These are phyloP conservation scores for Raphidocelis subcapitata DNA, from an alignment of 139 green algal species.

Conservation along the genomic window DNA sequence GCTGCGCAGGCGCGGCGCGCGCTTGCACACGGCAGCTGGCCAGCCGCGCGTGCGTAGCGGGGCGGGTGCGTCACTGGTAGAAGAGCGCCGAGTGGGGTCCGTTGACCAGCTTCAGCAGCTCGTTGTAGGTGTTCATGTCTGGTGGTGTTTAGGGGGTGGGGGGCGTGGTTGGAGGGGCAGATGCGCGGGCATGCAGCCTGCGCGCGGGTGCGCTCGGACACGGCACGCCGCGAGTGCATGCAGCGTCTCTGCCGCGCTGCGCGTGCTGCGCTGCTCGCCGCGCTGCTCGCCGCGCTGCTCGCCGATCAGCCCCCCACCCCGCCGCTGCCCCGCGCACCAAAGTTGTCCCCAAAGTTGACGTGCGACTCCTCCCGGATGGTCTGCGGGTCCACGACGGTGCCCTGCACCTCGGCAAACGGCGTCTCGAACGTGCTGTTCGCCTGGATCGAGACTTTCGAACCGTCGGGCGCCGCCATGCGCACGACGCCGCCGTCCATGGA, in stretches of 20 bases:
- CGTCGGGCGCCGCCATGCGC: slow-evolving; percentile 20
- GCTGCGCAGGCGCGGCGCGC: too few species aligned
- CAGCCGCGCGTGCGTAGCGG: too few species aligned
- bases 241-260: not conserved
- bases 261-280: not conserved
- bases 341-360: slow-evolving; percentile 53
- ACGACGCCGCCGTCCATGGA: not conserved
- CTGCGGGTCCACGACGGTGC: slow-evolving; percentile 52
- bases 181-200: not conserved
- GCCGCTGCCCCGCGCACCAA: slow-evolving; percentile 52
- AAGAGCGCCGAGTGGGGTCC: slow-evolving; percentile 48
- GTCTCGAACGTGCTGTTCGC: slow-evolving; percentile 26
- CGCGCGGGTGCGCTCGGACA: not conserved
- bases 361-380: slow-evolving; percentile 47
- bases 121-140: slow-evolving; percentile 74
- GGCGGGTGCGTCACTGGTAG: not conserved
- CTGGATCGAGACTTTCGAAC: slow-evolving; percentile 12
- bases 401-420: slow-evolving; percentile 58
- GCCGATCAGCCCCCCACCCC: not conserved
- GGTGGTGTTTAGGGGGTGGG: not conserved
- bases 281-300: not conserved
- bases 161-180: not conserved
- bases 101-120: slow-evolving; percentile 64
- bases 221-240: not conserved
- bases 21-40: too few species aligned